Base-by-base conservation (phyloP, 2,329 filamentous ascomycete species). In the Daldinia eschscholtzii region DNA sequence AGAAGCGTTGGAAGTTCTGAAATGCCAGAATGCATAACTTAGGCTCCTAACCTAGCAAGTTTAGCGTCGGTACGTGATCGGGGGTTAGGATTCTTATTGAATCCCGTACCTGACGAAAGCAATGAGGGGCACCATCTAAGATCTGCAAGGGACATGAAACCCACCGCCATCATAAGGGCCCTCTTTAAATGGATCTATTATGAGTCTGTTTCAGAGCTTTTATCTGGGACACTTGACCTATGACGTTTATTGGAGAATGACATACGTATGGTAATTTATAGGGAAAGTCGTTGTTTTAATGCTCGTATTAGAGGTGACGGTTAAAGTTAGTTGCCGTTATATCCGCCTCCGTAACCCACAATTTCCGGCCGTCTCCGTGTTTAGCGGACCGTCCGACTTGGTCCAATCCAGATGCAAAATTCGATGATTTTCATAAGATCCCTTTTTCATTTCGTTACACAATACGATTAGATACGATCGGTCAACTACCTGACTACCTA, bases 71-170 rank as follows among this genome's bases (percentile, higher is more conserved):
- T 18, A 46, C 10, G 13, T 50, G 15, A 13, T 33, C 23, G 28
- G 26, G 26, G 26, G 26, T 3, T 28, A 33, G 50, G 50, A 35
- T 55, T 48, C 20, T 48, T 28, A 3, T 7, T 26, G 18, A 50
- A 28, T 28, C 13, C 20, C 44, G 26, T 50, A 50, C 44, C 20
- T 50, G 28, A 44, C 60, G 4, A 26, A n/a, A 9, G 50, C 39
- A 60, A 62, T 53, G 57, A 67, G 61, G 61, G 59, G 63, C 57
- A 18, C 53, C 59, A 57, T 53, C 65, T 52, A 15, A 7, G 57
- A 66, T 63, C 63, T 69, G 63, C 64, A 71, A 71, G 69, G 69
- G 20, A 67, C 66, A 26, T 59, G 63, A 68, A 66, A 66, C 62
- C 42, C 59, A 58, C 18, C 59, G n/a, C 57, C 30, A 55, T 65